A percentile compares a stretch with the other conserved stretches of the same genome.
Evolutionary conservation across 257 asterid genomes (phyloP).

Genomic region (Solanum clarkiae): DNA sequence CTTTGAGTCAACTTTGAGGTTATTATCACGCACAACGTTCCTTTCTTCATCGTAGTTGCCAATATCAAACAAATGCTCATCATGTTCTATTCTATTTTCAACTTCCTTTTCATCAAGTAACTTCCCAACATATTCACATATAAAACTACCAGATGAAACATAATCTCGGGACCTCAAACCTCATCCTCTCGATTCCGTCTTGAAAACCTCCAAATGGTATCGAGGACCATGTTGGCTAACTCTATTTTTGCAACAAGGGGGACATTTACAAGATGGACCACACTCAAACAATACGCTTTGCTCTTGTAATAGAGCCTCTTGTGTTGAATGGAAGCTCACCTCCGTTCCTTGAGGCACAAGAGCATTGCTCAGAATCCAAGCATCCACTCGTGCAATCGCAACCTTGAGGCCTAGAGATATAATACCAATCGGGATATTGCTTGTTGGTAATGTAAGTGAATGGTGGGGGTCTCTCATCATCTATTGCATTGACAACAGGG

Average conservation of each 20-base stretch:
- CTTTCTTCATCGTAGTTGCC: background rate
- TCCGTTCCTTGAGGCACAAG: slow-evolving; percentile 26
- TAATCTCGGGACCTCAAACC: slow-evolving; percentile 30
- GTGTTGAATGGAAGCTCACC: slow-evolving; percentile 45
- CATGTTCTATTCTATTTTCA: background rate
- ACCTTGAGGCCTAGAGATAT: background rate
- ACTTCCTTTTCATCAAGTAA: slow-evolving; percentile 16
- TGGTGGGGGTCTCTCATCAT: slow-evolving; percentile 19
- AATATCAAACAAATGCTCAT: slow-evolving; percentile 10
- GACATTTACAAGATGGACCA: slow-evolving; percentile 46
- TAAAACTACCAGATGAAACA: slow-evolving; percentile 28
- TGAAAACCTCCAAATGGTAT: slow-evolving; percentile 28
- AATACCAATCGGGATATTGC: slow-evolving; percentile 17
- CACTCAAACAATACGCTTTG: slow-evolving; percentile 31
- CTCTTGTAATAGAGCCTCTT: slow-evolving; percentile 6
- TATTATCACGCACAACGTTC: background rate
- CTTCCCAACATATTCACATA: slow-evolving; percentile 47
- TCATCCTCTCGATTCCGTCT: slow-evolving; percentile 33
- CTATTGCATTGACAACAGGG: slow-evolving; percentile 21
- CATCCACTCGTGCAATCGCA: slow-evolving; percentile 38
- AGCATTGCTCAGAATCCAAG: slow-evolving; percentile 13
- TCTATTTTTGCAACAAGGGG: slow-evolving; percentile 38
- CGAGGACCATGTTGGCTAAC: slow-evolving; percentile 33
- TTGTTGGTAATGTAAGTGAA: slow-evolving; percentile 24
- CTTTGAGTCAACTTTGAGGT: background rate